Evolutionary conservation across 208 protist genomes (phyloP), one percentile per base, ranked within the genome.

Genomic region (Dictyostelium gargantuum): DNA sequence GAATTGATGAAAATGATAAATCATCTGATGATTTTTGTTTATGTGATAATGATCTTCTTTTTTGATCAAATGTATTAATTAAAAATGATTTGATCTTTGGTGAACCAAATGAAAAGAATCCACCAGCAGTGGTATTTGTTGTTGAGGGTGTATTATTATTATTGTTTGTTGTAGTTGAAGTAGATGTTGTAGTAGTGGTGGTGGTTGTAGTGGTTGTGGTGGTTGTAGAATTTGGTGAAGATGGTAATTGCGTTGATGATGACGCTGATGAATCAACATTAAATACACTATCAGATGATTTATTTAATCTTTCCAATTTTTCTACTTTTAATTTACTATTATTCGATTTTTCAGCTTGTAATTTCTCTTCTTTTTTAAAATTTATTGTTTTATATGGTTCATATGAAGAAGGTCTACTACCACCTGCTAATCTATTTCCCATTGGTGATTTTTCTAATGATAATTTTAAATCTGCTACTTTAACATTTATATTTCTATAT

Each of bases 361-460:
- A 63, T 32, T 10, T 63, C 35, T 52, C 40, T 6, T 77, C 38
- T 52, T 52, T 77, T 38, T 77, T 52, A 52, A 6, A 4, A 10
- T 77, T 79, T 5, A 23, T 56, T 56, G 32, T 5, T n/a, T 8
- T 6, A 11, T 1, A 21, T 48, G 40, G 42, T 11, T 52, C 35
- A 13, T 26, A 10, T 21, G 13, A 23, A 2, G 11, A 56, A 35
- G 44, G 44, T 77, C 82, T 89, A 29, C 82, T 68, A n/a, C 82
- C 82, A 79, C 50, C 38, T n/a, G 68, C 32, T 26, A 89, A 29
- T 89, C 82, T 77, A 40, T 32, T 29, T 17, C 66, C 32, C n/a
- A 68, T 38, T 48, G 82, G 82, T 68, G 82, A 89, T 23, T 89
- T 89, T 26, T 89, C 82, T 32, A 89, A 66, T 40, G 40, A 66